Evolutionary conservation across 2,329 filamentous ascomycete genomes (phyloP).

Genomic region (Biscogniauxia marginata): DNA sequence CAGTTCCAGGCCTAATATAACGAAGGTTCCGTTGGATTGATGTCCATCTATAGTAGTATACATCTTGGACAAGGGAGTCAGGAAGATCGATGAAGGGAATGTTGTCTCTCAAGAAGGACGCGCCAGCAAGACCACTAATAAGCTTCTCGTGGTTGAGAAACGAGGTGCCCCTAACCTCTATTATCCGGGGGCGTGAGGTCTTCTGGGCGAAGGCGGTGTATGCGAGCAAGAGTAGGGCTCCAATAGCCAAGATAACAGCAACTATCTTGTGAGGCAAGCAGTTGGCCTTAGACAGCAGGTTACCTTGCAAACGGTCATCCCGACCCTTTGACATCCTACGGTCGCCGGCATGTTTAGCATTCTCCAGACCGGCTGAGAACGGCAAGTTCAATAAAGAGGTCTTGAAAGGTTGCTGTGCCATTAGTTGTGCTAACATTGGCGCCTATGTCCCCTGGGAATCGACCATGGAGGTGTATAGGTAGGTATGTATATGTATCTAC

Average conservation of each 20-base stretch:
- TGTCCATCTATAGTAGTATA: conserved; percentile 46
- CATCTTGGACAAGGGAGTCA: conserved; percentile 39
- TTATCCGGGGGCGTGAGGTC: not conserved
- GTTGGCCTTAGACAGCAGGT: conserved; percentile 8
- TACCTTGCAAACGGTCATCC: conserved; percentile 2
- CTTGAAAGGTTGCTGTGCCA: not conserved
- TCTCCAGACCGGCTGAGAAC: not conserved
- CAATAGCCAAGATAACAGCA: conserved; percentile 17
- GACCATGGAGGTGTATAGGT: too few species aligned
- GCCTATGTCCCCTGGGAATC: too few species aligned
- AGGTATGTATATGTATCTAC: too few species aligned
- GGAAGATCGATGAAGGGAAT: conserved; percentile 45
- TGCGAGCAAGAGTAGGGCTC: conserved; percentile 14
- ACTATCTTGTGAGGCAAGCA: conserved; percentile 18
- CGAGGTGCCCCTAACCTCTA: conserved; percentile 18
- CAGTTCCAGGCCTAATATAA: conserved; percentile 38
- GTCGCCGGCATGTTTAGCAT: conserved; percentile 1
- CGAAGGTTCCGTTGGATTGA: conserved; percentile 41
- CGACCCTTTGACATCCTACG: not conserved
- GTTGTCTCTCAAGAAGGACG: conserved; percentile 34
- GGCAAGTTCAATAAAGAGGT: too few species aligned
- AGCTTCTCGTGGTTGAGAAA: conserved; percentile 28
- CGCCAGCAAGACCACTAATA: conserved; percentile 24
- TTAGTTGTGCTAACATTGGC: too few species aligned
- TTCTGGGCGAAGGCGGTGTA: conserved; percentile 9